Evolutionary conservation across 768 basidiomycete species (phyloP).

Genomic region (Trametopsis cervina): DNA sequence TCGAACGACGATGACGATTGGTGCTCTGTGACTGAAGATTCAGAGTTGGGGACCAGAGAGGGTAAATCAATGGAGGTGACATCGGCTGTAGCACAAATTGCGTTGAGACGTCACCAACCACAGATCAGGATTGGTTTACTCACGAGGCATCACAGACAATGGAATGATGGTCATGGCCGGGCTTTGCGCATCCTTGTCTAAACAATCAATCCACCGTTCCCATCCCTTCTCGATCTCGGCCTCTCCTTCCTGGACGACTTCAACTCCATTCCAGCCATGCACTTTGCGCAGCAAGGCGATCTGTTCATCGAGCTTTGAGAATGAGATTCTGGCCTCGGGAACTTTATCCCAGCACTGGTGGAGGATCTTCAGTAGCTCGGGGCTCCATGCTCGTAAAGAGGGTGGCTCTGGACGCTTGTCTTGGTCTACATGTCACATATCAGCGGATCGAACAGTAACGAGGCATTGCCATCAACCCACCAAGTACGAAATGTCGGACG

Average conservation of each 20-base stretch:
- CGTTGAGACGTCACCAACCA: not conserved
- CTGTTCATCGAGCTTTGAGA: slow-evolving; percentile 39
- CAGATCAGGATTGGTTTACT: not conserved
- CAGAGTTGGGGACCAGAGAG: not conserved
- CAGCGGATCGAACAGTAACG: slow-evolving; percentile 27
- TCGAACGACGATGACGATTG: no score
- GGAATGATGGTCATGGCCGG: slow-evolving; percentile 35
- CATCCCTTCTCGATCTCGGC: not conserved
- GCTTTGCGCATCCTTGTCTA: slow-evolving; percentile 13
- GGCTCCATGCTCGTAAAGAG: slow-evolving; percentile 16
- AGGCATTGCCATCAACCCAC: slow-evolving; percentile 12
- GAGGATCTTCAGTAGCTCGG: slow-evolving; percentile 36
- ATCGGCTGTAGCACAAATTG: slow-evolving; percentile 3
- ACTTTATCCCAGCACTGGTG: slow-evolving; percentile 49
- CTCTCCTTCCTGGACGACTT: not conserved
- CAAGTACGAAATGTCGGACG: slow-evolving; percentile 24
- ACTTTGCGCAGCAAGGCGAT: slow-evolving; percentile 39
- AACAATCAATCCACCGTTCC: slow-evolving; percentile 1
- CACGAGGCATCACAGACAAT: slow-evolving; percentile 19
- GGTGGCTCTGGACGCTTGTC: slow-evolving; percentile 18
- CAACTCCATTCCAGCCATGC: slow-evolving; percentile 25
- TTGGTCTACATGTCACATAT: slow-evolving; percentile 18
- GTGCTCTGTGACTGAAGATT: no score
- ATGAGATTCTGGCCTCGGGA: slow-evolving; percentile 45
- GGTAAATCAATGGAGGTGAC: slow-evolving; percentile 4